Percentiles rank a stretch among this genome's conserved stretches.
Evolutionary conservation across 2,329 filamentous ascomycete species (phyloP).

Genomic region (Phialemoniopsis sp.): DNA sequence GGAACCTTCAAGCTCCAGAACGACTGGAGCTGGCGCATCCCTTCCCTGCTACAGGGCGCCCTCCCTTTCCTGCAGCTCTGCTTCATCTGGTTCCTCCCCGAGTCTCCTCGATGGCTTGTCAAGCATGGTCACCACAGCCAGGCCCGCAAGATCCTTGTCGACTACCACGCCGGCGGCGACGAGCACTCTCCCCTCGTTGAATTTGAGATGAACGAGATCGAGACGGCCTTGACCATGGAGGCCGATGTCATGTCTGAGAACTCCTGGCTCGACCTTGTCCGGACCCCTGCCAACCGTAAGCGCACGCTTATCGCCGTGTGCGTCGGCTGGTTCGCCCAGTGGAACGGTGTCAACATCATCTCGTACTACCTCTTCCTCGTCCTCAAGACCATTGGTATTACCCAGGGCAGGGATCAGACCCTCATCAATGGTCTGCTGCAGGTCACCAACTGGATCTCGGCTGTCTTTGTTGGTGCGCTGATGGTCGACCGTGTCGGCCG

Average conservation of each 20-base stretch:
- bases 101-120: constrained; percentile 21
- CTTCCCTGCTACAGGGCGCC: constrained; percentile 32
- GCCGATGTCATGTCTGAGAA: constrained; percentile 1
- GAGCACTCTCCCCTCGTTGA: constrained; percentile 7
- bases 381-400: constrained; percentile 29
- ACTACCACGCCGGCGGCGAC: constrained; percentile 3
- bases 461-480: constrained; percentile 9
- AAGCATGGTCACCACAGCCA: constrained; percentile 19
- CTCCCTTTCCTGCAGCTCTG: constrained; percentile 38
- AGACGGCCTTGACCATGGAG: constrained; percentile 7
- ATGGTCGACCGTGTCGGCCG: constrained; percentile 21
- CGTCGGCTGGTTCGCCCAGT: constrained; percentile 4
- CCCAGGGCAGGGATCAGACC: constrained; percentile 26
- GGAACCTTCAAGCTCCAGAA: constrained; percentile 20
- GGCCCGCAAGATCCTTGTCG: constrained; percentile 11
- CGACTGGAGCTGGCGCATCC: constrained; percentile 28
- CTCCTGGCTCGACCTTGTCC: constrained; percentile 9
- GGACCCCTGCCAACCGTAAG: constrained; percentile 20
- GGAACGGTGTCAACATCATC: constrained; percentile 2
- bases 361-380: constrained; percentile 5
- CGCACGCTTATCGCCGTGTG: constrained; percentile 10
- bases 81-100: constrained; percentile 20
- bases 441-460: constrained; percentile 7
- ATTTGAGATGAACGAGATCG: constrained; percentile 3
- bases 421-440: constrained; percentile 31